Conservation (phyloP, 2,329 filamentous ascomycete genomes). For the Colletotrichum filicis region DNA sequence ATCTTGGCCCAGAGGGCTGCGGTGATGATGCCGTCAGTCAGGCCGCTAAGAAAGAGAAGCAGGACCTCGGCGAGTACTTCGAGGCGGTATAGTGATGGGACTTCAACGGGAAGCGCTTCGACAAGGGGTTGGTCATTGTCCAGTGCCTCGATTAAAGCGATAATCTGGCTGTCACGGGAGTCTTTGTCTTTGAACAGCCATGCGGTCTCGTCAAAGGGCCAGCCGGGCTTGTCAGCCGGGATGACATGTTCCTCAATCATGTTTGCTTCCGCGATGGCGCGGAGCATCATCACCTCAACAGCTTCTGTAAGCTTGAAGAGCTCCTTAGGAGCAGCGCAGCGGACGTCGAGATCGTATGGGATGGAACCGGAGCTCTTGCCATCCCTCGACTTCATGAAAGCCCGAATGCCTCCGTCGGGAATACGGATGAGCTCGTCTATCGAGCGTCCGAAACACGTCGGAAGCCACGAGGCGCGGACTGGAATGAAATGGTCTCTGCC, state of each 20-base stretch:
- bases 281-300: conserved; percentile 69
- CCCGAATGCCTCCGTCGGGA: conserved; percentile 81
- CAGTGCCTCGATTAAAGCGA: conserved; percentile 70
- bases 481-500: conserved; percentile 95
- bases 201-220: conserved; percentile 65
- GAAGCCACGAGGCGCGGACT: conserved; percentile 80
- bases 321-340: conserved; percentile 86
- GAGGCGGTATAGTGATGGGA: conserved; percentile 73
- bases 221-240: conserved; percentile 64
- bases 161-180: conserved; percentile 42
- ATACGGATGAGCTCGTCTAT: conserved; percentile 90
- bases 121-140: conserved; percentile 75
- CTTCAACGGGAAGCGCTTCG: conserved; percentile 70
- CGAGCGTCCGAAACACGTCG: conserved; percentile 84
- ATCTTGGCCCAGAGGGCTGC: conserved; percentile 76
- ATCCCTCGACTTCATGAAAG: conserved; percentile 50
- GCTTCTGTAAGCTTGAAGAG: conserved; percentile 90
- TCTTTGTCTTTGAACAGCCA: conserved; percentile 44
- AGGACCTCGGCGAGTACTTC: conserved; percentile 80
- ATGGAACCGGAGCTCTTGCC: conserved; percentile 58
- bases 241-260: conserved; percentile 67
- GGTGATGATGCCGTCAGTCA: conserved; percentile 84
- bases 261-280: conserved; percentile 68
- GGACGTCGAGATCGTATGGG: conserved; percentile 67
- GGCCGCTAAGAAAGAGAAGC: conserved; percentile 76